Conservation (phyloP, 495 filamentous ascomycete genomes). For the Daldinia bambusicola region DNA sequence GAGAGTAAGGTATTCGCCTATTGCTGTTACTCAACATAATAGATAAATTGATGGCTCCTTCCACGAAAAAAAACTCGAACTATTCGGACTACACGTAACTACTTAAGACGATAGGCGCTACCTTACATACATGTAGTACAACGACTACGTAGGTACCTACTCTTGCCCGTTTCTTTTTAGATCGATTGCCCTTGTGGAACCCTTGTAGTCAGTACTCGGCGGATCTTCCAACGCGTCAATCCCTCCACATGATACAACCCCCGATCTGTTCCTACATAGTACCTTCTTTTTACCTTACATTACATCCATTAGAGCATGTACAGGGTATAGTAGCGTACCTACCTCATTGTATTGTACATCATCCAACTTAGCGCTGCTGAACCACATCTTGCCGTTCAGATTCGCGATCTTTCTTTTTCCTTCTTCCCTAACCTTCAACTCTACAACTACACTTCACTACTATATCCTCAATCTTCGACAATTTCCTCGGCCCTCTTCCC, state of each 20-base stretch:
- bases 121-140: neutral
- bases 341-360: no score
- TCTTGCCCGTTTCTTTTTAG: conserved; percentile 27
- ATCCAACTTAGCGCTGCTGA: conserved; percentile 19
- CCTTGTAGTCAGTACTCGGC: conserved; percentile 12
- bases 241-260: conserved; percentile 16
- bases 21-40: neutral
- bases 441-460: neutral
- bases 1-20: neutral
- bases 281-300: no score
- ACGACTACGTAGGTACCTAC: neutral
- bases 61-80: neutral
- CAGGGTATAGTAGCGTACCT: neutral
- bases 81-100: neutral
- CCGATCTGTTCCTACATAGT: neutral
- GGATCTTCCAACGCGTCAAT: conserved; percentile 39
- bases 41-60: neutral
- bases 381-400: conserved; percentile 12
- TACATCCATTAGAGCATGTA: no score
- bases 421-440: conserved; percentile 8
- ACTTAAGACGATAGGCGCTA: neutral
- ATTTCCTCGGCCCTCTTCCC: conserved; percentile 7
- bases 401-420: conserved; percentile 35
- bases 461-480: conserved; percentile 10
- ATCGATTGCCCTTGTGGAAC: conserved; percentile 42